Evolutionary conservation across 345 rosid species (phyloP), one percentile per base, ranked within the genome.

Genomic region (Lepidium africanum): DNA sequence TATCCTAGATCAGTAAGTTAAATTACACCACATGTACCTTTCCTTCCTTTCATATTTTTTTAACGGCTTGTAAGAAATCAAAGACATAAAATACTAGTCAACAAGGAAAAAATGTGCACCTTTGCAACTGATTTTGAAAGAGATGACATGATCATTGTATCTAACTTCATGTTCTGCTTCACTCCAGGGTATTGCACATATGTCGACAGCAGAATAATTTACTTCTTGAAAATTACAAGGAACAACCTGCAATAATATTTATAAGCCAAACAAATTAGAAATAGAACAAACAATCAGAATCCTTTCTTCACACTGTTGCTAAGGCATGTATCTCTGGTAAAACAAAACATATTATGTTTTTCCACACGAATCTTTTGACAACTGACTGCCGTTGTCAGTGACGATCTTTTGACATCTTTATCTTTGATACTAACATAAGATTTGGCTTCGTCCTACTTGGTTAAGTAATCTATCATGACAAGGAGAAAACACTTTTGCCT

Each of bases 161-260:
- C 98, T 52, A 89, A 64, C 68, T 76, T 81, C 98, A 90, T 85
- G 77, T 83, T 85, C 65, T 60, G 76, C 78, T 80, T 82, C 63
- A 92, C 72, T 53, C 91, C 91, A 52, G 98, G 98, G 77, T 89
- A 92, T 19, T 87, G 96, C 69, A 92, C 92, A 96, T 91, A 72
- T 61, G 35, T 51, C 73, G 73, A 76, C 15, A 23, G 14, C 49
- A 54, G 53, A 46, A 51, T 27, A 27, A 27, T 27, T 27, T 45
- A 92, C 82, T 6, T 78, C 78, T 69, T 84, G 75, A 78, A 87
- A 86, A 71, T 80, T 76, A 73, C 82, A 89, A 72, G 96, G 95
- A 77, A 77, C 87, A 60, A 84, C 96, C 97, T 91, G 64, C 65
- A 72, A 6, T 37, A 66, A 52, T 16, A 52, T 55, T 27, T 16